These are phyloP conservation scores for Cytospora leucostoma DNA, from an alignment of 2,329 filamentous ascomycete species.

Conservation along the genomic window DNA sequence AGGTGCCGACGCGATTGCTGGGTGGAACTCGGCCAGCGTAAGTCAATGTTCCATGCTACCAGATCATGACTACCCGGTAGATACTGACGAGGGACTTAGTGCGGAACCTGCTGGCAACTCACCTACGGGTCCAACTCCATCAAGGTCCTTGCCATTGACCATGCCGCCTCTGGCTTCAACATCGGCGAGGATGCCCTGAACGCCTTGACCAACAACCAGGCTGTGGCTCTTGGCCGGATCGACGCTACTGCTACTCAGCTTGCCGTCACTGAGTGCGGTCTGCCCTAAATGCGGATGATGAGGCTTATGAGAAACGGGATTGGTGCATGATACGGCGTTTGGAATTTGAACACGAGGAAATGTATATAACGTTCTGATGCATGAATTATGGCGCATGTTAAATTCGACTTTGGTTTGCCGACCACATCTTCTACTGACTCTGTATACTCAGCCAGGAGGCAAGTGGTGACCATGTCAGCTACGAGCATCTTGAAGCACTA, in stretches of 20 bases:
- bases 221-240: slow-evolving; percentile 51
- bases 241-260: slow-evolving; percentile 52
- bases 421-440: background rate
- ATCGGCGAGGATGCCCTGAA: slow-evolving; percentile 59
- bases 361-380: background rate
- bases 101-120: slow-evolving; percentile 61
- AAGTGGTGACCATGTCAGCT: background rate
- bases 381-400: slow-evolving; percentile 13
- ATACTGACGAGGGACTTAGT: slow-evolving; percentile 37
- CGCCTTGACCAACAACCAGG: slow-evolving; percentile 54
- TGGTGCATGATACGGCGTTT: background rate
- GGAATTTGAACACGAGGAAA: background rate
- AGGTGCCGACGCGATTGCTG: slow-evolving; percentile 51
- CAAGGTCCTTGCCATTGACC: slow-evolving; percentile 59
- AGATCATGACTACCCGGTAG: background rate
- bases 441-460: background rate
- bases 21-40: slow-evolving; percentile 55
- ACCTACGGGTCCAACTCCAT: slow-evolving; percentile 53
- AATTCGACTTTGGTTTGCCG: background rate
- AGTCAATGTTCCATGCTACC: slow-evolving; percentile 23
- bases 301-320: background rate
- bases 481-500: background rate
- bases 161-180: slow-evolving; percentile 53
- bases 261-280: slow-evolving; percentile 43
- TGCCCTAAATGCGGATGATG: slow-evolving; percentile 3